These are phyloP conservation scores for Tetracentron sinense DNA, from an alignment of 164 flowering plant genomes.

Conservation along the genomic window DNA sequence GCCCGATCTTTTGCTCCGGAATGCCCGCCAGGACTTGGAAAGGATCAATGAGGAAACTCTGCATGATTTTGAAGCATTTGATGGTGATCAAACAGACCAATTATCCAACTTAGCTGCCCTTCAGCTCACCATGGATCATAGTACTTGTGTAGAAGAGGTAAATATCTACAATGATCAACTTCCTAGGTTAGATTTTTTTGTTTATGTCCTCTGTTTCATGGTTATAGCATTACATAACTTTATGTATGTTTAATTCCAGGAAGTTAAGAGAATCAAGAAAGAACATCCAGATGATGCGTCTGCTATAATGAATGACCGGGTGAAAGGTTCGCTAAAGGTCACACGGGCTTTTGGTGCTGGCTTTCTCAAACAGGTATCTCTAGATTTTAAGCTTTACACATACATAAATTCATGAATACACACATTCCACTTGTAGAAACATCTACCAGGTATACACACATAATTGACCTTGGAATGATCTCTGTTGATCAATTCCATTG, in stretches of 20 bases:
- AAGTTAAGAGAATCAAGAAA: constrained; percentile 56
- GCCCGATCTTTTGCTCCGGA: constrained; percentile 31
- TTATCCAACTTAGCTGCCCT: constrained; percentile 29
- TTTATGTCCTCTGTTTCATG: background rate
- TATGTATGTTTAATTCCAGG: constrained; percentile 43
- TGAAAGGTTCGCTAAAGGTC: constrained; percentile 86
- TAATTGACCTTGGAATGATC: no score
- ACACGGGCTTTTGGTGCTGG: constrained; percentile 96
- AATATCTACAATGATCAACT: no score
- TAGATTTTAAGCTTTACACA: background rate
- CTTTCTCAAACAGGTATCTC: constrained; percentile 76
- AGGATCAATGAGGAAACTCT: constrained; percentile 44
- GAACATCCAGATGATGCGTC: constrained; percentile 73
- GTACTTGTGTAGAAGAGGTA: constrained; percentile 60
- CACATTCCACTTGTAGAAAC: background rate
- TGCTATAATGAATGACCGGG: constrained; percentile 64
- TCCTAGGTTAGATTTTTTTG: no score
- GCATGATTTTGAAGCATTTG: constrained; percentile 28
- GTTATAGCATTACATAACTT: background rate
- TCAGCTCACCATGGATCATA: constrained; percentile 71
- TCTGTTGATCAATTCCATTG: no score
- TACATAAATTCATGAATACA: background rate
- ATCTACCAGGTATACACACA: background rate
- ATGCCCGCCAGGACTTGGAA: constrained; percentile 33
- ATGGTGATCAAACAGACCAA: constrained; percentile 24